Evolutionary conservation across 129 eudicot genomes (phyloP).

Genomic region (Artemisia tridentata): DNA sequence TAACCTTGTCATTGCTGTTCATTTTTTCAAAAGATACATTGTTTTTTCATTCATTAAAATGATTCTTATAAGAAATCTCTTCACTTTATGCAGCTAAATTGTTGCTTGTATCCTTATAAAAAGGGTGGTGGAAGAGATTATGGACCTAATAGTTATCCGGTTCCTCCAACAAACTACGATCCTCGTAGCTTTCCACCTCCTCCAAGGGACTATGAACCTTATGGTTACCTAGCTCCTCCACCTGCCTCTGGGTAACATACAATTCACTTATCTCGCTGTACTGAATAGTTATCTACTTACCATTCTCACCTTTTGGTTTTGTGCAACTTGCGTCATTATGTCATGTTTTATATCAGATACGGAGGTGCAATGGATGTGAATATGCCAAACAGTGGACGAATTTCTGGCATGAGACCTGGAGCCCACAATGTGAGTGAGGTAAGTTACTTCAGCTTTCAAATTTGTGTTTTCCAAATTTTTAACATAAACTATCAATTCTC

Average conservation of each 20-base stretch:
- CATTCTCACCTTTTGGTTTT: conserved; percentile 2
- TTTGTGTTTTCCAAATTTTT: not conserved
- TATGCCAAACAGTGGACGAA: conserved; percentile 34
- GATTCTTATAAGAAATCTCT: not conserved
- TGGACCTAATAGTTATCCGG: conserved; percentile 47
- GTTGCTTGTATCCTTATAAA: conserved; percentile 16
- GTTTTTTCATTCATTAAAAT: not conserved
- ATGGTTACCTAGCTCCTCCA: conserved; percentile 30
- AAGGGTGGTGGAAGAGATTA: conserved; percentile 55
- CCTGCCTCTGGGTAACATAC: conserved; percentile 48
- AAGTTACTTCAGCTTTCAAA: conserved; percentile 22
- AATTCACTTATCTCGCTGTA: not conserved
- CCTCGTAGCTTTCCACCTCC: conserved; percentile 31
- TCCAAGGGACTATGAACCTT: conserved; percentile 30
- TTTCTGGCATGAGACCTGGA: conserved; percentile 44
- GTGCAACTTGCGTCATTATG: conserved; percentile 6
- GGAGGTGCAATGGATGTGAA: conserved; percentile 31
- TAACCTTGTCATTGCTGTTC: conserved; percentile 2
- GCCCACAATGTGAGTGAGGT: conserved; percentile 47
- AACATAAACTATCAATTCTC: not conserved
- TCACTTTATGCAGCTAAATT: conserved; percentile 15
- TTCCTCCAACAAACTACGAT: conserved; percentile 29
- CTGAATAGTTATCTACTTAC: not conserved
- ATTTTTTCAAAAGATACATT: not conserved
- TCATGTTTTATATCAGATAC: conserved; percentile 35